phyloP scores from a whole-genome alignment of 1,284 basidiomycete species.

The Hypsizygus ulmarius region DNA sequence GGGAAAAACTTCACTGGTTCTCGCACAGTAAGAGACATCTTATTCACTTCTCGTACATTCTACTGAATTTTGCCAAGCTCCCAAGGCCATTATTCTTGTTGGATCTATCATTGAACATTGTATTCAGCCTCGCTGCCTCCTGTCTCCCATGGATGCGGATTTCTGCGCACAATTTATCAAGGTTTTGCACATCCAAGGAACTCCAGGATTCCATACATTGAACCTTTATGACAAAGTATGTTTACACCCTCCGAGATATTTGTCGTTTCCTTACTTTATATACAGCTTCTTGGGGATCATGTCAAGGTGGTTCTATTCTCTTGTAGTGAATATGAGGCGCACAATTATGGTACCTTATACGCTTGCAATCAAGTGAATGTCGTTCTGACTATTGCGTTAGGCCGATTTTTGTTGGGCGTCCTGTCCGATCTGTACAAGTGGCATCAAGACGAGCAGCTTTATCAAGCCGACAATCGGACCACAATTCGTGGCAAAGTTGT shows the following conservation, averaged over 20 bases:
- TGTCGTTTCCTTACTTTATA: conserved; percentile 12
- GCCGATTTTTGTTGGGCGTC: conserved; percentile 81
- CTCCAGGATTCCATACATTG: conserved; percentile 84
- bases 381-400: conserved; percentile 34
- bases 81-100: conserved; percentile 52
- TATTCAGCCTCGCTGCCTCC: conserved; percentile 85
- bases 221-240: conserved; percentile 83
- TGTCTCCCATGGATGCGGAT: conserved; percentile 95
- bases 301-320: conserved; percentile 86
- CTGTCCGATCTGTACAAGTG: conserved; percentile 76
- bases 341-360: conserved; percentile 76
- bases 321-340: conserved; percentile 94
- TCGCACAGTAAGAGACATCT: conserved; percentile 48
- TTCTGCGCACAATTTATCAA: conserved; percentile 93
- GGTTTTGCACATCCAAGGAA: conserved; percentile 82
- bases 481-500: conserved; percentile 64
- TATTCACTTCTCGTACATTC: conserved; percentile 4
- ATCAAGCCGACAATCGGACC: conserved; percentile 62
- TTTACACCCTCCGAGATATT: conserved; percentile 3
- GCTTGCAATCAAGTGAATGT: conserved; percentile 5
- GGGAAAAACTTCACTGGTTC: conserved; percentile 92
- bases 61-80: conserved; percentile 31
- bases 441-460: conserved; percentile 68
- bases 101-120: conserved; percentile 84
- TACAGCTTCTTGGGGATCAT: conserved; percentile 78